A percentile compares a stretch with the other conserved stretches of the same genome.
Conservation (phyloP, 306 rosid species). For the Corylus heterophylla region DNA sequence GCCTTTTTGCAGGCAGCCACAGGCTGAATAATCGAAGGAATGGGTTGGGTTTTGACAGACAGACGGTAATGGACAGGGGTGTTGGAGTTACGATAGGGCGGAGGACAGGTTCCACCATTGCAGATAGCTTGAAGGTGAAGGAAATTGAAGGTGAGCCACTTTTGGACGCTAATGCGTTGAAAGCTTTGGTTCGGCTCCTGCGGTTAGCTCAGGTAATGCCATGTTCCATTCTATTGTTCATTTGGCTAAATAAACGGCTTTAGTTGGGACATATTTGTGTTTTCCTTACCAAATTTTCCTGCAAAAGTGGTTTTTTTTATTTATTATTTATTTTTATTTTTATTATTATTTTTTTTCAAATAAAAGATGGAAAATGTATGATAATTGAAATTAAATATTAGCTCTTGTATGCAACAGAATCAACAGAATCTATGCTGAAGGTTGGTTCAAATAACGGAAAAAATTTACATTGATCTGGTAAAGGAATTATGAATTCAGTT, state of each 20-base stretch:
- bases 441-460: neutral
- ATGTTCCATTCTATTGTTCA: constrained; percentile 23
- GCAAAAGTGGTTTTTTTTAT: neutral
- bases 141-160: constrained; percentile 94
- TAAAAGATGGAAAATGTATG: neutral
- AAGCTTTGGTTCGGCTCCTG: constrained; percentile 87
- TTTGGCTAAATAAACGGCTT: constrained; percentile 13
- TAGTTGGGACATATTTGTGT: constrained; percentile 13
- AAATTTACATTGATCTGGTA: neutral
- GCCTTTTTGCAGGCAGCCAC: constrained; percentile 77
- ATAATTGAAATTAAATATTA: neutral
- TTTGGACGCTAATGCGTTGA: constrained; percentile 78
- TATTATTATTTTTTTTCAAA: too few species aligned
- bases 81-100: constrained; percentile 90
- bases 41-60: constrained; percentile 88
- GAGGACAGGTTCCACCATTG: constrained; percentile 64
- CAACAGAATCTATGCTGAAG: neutral
- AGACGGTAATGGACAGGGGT: constrained; percentile 89
- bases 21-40: constrained; percentile 83
- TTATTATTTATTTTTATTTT: too few species aligned
- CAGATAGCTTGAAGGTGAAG: constrained; percentile 73
- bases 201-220: constrained; percentile 85
- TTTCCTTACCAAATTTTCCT: constrained; percentile 13
- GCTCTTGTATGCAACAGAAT: neutral
- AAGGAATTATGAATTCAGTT: neutral